Base-by-base conservation (phyloP, 202 grass and related monocot genomes). In the Cymbopogon flexuosus region DNA sequence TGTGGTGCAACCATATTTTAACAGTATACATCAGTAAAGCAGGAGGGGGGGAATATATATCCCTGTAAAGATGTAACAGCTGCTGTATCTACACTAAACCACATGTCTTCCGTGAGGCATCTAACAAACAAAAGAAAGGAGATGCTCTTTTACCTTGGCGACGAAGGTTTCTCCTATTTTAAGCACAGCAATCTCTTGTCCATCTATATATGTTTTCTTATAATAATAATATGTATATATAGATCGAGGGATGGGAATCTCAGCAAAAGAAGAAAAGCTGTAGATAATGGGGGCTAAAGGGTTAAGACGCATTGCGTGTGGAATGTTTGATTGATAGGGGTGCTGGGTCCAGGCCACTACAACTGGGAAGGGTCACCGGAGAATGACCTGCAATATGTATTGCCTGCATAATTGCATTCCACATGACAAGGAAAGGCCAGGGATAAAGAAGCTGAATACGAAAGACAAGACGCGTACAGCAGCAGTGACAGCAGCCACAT, bases 91-190 rank as follows among this genome's bases (percentile, higher is more conserved):
- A 87, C 72, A 84, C 77, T 77, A 61, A 77, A 85, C 83, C 51
- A 62, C 62, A 79, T 47, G 81, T 72, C 73, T 81, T 65, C 81
- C 57, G 77, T 77, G 67, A 88, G 85, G 89, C 89, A 91, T 91
- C 89, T 57, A 78, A 63, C 65, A 81, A 87, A 81, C 42, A 65
- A 64, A 61, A 86, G 43, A 59, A 57, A 63, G 60, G 80, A 90
- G 87, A 90, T 90, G 89, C 89, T 42, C 78, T 47, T 75, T 79
- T 88, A 73, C 77, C 89, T 91, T 91, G 46, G 27, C 43, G 66
- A 84, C 72, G 65, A 91, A 88, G 89, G 57, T 46, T 91, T 82
- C 75, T 80, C 60, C 10, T 42, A 52, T 83, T 31, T n/a, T 78
- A 51, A 72, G 63, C 33, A 37, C 10, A 59, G 52, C 51, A 77